A percentile compares a stretch with the other conserved stretches of the same genome.
Conservation (phyloP, 257 asterid species). For the Misopates orontium region DNA sequence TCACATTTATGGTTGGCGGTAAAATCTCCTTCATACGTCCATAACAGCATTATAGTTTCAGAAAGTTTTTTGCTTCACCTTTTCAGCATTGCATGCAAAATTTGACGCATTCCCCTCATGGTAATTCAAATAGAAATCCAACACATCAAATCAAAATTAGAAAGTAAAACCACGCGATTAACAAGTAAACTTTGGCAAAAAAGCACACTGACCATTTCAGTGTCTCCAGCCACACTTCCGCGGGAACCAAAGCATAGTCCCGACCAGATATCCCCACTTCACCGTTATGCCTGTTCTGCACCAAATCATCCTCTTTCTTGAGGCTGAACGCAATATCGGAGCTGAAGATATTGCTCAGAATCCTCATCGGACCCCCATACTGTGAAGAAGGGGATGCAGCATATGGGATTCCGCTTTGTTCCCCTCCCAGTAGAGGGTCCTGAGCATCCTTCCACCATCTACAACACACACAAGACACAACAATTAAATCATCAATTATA, state of each 20-base stretch:
- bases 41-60: background rate
- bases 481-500: background rate
- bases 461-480: slow-evolving; percentile 25
- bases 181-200: slow-evolving; percentile 12
- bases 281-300: slow-evolving; percentile 47
- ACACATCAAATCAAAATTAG: slow-evolving; percentile 7
- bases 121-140: slow-evolving; percentile 19
- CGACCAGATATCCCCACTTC: slow-evolving; percentile 73
- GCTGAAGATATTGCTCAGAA: slow-evolving; percentile 75
- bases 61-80: background rate
- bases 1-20: too few relatives aligned
- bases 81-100: slow-evolving; percentile 25
- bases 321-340: slow-evolving; percentile 77
- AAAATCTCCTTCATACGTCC: too few relatives aligned
- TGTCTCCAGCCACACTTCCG: slow-evolving; percentile 80
- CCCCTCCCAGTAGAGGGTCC: slow-evolving; percentile 51
- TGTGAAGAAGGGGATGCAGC: slow-evolving; percentile 62
- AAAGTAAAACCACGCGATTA: slow-evolving; percentile 22
- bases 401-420: slow-evolving; percentile 60
- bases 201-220: slow-evolving; percentile 65
- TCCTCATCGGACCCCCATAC: slow-evolving; percentile 84
- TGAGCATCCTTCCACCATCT: slow-evolving; percentile 99
- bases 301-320: slow-evolving; percentile 64
- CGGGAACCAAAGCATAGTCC: slow-evolving; percentile 88
- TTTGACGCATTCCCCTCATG: slow-evolving; percentile 21